These are phyloP conservation scores for Tripterygium wilfordii DNA, from an alignment of 177 flowering plant genomes.

Conservation along the genomic window DNA sequence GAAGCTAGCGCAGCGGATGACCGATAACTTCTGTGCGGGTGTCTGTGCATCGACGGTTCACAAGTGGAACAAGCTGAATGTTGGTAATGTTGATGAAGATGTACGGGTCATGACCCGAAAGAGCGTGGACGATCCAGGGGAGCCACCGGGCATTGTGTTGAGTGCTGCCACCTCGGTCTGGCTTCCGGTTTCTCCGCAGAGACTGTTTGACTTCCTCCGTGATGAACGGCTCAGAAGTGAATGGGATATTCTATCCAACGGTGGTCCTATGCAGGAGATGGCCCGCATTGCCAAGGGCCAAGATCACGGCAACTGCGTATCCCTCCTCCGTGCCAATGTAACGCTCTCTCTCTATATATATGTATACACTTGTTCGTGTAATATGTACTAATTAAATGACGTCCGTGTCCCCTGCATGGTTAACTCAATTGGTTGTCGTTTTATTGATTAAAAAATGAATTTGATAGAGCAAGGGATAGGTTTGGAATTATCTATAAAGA, in stretches of 20 bases:
- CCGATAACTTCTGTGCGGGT: constrained; percentile 86
- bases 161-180: constrained; percentile 97
- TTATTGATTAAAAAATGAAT: no score
- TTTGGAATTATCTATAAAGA: no score
- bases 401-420: background rate
- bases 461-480: no score
- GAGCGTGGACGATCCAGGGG: constrained; percentile 95
- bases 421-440: background rate
- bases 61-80: constrained; percentile 81
- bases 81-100: constrained; percentile 70
- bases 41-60: constrained; percentile 85
- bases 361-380: no score
- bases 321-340: constrained; percentile 90
- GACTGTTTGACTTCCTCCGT: constrained; percentile 84
- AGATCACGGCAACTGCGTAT: constrained; percentile 93
- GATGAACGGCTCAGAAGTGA: constrained; percentile 85
- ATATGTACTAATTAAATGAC: no score
- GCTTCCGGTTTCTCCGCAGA: constrained; percentile 85
- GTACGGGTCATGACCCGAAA: constrained; percentile 89
- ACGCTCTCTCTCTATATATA: constrained; percentile 3
- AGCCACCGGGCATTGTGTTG: no score
- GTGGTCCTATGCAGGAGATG: constrained; percentile 99
- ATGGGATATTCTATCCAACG: constrained; percentile 98
- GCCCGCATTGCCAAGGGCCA: constrained; percentile 96
- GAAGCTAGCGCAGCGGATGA: constrained; percentile 96